Conservation (phyloP, 805 yeast species). For the Osmozyma mogii region DNA sequence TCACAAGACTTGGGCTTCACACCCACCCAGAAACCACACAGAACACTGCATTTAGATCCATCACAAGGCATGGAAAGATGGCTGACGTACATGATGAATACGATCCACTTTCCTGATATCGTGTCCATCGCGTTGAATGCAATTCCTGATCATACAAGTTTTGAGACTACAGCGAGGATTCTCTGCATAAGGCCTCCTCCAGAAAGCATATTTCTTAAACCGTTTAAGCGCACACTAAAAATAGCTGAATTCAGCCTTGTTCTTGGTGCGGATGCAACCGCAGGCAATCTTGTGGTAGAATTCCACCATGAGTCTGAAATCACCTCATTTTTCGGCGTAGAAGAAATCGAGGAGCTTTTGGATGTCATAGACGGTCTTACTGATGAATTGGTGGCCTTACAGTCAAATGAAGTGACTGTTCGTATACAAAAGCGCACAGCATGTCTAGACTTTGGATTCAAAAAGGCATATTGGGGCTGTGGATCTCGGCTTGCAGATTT, state of each 20-base stretch:
- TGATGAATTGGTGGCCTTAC: not conserved
- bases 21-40: not conserved
- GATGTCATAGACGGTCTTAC: constrained; percentile 3
- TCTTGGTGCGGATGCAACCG: constrained; percentile 1
- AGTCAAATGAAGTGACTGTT: constrained; percentile 1
- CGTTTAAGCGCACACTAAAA: constrained; percentile 10
- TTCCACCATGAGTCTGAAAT: constrained; percentile 6
- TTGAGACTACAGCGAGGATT: constrained; percentile 2
- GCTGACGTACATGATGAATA: not conserved
- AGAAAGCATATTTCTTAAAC: constrained; percentile 8
- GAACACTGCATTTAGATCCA: not conserved
- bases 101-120: not conserved
- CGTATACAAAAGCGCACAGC: constrained; percentile 1
- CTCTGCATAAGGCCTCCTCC: constrained; percentile 4
- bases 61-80: not conserved
- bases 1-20: not conserved
- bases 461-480: constrained; percentile 8
- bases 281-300: constrained; percentile 4
- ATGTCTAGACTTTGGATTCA: constrained; percentile 2
- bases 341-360: constrained; percentile 11
- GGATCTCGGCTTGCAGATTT: constrained; percentile 1
- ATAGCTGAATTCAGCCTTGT: constrained; percentile 6
- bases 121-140: not conserved
- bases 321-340: constrained; percentile 9
- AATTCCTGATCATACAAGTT: constrained; percentile 1